A percentile compares a stretch with the other conserved stretches of the same genome.
Conservation (phyloP, 2,329 filamentous ascomycete species). For the Colletotrichum caudatum region DNA sequence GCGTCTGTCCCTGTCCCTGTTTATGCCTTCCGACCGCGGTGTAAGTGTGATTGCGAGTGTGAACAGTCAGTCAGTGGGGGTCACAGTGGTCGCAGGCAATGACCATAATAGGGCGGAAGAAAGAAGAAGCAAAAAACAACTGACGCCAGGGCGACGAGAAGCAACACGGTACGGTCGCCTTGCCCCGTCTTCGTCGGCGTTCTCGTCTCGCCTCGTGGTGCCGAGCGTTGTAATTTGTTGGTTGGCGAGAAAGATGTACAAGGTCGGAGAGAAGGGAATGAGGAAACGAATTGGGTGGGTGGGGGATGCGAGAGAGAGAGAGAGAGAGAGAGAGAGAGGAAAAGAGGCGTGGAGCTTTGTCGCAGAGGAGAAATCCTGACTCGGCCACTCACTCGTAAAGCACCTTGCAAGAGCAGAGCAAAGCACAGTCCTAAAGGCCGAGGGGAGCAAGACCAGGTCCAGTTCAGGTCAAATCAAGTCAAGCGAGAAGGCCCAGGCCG, state of each 20-base stretch:
- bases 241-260: slow-evolving; percentile 9
- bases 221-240: not conserved
- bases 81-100: slow-evolving; percentile 28
- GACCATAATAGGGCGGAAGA: slow-evolving; percentile 15
- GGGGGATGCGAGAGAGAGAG: slow-evolving; percentile 2
- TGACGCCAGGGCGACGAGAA: slow-evolving; percentile 7
- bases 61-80: slow-evolving; percentile 18
- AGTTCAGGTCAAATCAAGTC: not conserved
- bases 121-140: not conserved
- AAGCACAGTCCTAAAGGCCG: slow-evolving; percentile 5
- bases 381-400: slow-evolving; percentile 23
- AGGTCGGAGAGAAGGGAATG: not conserved
- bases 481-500: slow-evolving; percentile 9
- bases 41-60: slow-evolving; percentile 30
- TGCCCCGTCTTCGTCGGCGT: not conserved
- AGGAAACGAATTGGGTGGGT: slow-evolving; percentile 6
- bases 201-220: slow-evolving; percentile 3
- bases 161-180: slow-evolving; percentile 29
- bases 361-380: slow-evolving; percentile 29
- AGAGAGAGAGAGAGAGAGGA: not conserved
- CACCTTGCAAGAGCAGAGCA: not conserved
- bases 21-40: slow-evolving; percentile 36
- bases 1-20: slow-evolving; percentile 38
- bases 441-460: slow-evolving; percentile 20
- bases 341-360: slow-evolving; percentile 32